Base-by-base conservation (phyloP, 2,329 filamentous ascomycete species). In the Leptographium radiaticola region DNA sequence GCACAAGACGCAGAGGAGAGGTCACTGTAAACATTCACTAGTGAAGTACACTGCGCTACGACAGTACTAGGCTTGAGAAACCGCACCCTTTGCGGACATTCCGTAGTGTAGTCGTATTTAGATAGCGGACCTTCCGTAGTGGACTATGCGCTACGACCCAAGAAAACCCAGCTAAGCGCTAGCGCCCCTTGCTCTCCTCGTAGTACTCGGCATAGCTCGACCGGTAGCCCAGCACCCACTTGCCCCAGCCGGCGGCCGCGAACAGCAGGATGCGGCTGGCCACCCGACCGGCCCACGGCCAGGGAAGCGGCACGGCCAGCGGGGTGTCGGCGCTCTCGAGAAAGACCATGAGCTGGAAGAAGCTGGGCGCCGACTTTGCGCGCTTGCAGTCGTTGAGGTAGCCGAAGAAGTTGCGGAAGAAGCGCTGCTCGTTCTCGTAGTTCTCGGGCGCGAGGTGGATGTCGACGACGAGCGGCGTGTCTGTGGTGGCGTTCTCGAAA, bases 331-430 rank as follows among this genome's bases (percentile, higher is more conserved):
- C 31, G 45, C 31, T 18, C 34, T 57, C 15, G 20, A 60, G 52
- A 42, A 62, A 61, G 15, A 61, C 55, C 54, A 61, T 57, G 36
- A 62, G 52, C 56, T 62, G 60, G 30, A 59, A 58, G 43, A 59
- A 40, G 55, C 57, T 59, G 11, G 60, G 59, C 11, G 43, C 52
- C 9, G 49, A 13, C 2, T 44, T 39, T 6, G 57, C 53, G n/a
- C 36, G 53, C 15, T 56, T 52, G 43, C 60, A 62, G 51, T 62
- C 60, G 36, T 59, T 52, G 16, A 62, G 34, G 51, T 62, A 62
- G n/a, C 57, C 56, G 12, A 61, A 54, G 18, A 57, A 55, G 52
- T 62, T 62, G 50, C 60, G 56, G 53, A 62, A 62, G 52, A 62
- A 62, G 6, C 56, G 49, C 49, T 62, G 58, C 53, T 62, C 60